Evolutionary conservation across 1,139 yeast species (phyloP), one percentile per base, ranked within the genome.

Genomic region (Blastobotrys indianensis): DNA sequence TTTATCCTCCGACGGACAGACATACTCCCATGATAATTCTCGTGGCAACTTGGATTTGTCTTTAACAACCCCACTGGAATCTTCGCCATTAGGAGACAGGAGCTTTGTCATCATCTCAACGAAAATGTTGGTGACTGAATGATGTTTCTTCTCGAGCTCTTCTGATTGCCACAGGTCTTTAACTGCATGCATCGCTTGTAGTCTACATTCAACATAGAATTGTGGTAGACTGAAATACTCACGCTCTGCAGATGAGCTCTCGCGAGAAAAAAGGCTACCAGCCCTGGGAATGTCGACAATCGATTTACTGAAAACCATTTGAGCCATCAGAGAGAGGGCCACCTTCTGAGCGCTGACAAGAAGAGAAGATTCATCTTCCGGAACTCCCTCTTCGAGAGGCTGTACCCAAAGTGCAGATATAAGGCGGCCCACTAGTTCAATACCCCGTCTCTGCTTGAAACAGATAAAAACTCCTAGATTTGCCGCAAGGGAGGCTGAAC

Each of bases 1-100:
- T 53, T 77, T 76, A 8, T 69, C 69, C n/a, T 68, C 66, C 0
- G 85, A 74, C 9, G 82, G 81, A 4, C 72, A 62, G 2, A 79
- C 77, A 37, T 72, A 70, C 36, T 67, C 64, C 66, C 77, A 71
- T 13, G 55, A 51, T 32, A 64, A 46, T 33, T 54, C 54, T 17
- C 55, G 47, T 8, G 59, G 61, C 3, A 55, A 46, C 13, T 33
- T 38, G 2, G 41, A 46, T 12, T 47, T 51, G 12, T 48, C 53
- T 16, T 44, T 42, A 23, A 48, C 13, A 32, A 45, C 32, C 28
- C 31, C 13, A 25, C 37, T 43, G 9, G 50, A 50, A 17, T 52
- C 58, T 33, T 60, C 63, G 12, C 56, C 56, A 9, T 49, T 44
- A 32, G 44, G 45, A 4, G 54, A 34, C 36, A 60, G 53, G 23